Conservation (phyloP, 495 filamentous ascomycete genomes). For the Penicillium atrosanguineum region DNA sequence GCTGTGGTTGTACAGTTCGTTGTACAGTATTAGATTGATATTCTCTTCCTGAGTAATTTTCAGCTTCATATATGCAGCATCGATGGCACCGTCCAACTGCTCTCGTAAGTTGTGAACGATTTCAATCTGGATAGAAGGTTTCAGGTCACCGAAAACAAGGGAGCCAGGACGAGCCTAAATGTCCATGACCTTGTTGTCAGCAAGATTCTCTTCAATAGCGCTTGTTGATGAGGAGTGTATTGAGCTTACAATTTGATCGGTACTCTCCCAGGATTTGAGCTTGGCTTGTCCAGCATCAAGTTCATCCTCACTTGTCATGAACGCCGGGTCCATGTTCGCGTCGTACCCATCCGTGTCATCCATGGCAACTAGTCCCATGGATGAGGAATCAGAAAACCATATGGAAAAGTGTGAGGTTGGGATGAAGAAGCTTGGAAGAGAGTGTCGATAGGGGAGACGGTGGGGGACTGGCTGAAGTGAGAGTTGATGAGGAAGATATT, state of each 20-base stretch:
- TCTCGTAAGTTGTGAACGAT: constrained; percentile 30
- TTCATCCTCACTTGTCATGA: neutral
- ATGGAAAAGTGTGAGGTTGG: no score
- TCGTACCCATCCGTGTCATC: neutral
- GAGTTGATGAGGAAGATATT: neutral
- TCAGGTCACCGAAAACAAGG: constrained; percentile 34
- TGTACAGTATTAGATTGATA: no score
- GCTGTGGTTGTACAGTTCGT: no score
- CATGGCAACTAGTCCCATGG: no score
- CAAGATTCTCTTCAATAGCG: neutral
- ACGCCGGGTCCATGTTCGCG: neutral
- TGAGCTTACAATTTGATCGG: neutral
- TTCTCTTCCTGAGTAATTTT: no score
- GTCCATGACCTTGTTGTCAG: neutral
- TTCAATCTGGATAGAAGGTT: constrained; percentile 31
- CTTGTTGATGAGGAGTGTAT: neutral
- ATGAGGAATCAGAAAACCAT: no score
- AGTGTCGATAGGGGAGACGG: neutral
- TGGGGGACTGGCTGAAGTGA: neutral
- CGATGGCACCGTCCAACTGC: neutral
- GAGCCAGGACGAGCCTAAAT: constrained; percentile 13
- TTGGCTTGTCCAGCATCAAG: neutral
- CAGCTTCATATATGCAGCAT: no score
- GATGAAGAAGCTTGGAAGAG: neutral
- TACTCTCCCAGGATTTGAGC: neutral